phyloP scores from a whole-genome alignment of 352 stramenopile genomes.

The Blastocystis sp. region DNA sequence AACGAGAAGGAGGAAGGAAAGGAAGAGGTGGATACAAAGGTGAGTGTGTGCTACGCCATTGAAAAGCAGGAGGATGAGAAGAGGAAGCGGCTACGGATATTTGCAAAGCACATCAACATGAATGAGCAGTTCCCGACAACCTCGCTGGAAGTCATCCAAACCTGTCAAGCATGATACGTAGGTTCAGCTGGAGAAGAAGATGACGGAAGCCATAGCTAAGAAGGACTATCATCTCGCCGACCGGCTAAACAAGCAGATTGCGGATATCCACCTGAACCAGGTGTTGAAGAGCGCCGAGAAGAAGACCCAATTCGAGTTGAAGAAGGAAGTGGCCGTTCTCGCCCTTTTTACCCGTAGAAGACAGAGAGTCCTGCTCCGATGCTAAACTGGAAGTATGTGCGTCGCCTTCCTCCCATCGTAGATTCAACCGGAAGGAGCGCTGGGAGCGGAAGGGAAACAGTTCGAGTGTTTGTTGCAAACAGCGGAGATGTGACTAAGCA shows the following conservation, averaged over 20 bases:
- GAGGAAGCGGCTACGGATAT: background rate
- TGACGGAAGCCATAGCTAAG: slow-evolving; percentile 12
- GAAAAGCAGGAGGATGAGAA: background rate
- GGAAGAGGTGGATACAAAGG: background rate
- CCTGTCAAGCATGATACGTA: background rate
- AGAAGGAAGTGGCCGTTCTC: background rate
- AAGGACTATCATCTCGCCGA: slow-evolving; percentile 12
- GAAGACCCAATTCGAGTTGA: slow-evolving; percentile 25
- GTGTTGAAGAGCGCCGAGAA: background rate
- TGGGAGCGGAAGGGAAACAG: slow-evolving; percentile 64
- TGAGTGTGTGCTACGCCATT: background rate
- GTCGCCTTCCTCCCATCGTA: background rate
- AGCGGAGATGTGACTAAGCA: slow-evolving; percentile 22
- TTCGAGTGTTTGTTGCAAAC: slow-evolving; percentile 31
- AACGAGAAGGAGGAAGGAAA: background rate
- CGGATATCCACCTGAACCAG: slow-evolving; percentile 27
- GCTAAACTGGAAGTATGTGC: slow-evolving; percentile 38
- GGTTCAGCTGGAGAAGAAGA: slow-evolving; percentile 47
- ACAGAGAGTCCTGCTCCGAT: slow-evolving; percentile 16
- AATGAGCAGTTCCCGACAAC: slow-evolving; percentile 7
- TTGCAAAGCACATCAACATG: slow-evolving; percentile 46
- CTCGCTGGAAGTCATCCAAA: background rate
- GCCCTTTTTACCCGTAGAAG: background rate
- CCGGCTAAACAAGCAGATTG: slow-evolving; percentile 4
- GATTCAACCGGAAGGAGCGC: slow-evolving; percentile 59